Base-by-base conservation (phyloP, 2,329 filamentous ascomycete genomes). In the Chalaropsis thielavioides region DNA sequence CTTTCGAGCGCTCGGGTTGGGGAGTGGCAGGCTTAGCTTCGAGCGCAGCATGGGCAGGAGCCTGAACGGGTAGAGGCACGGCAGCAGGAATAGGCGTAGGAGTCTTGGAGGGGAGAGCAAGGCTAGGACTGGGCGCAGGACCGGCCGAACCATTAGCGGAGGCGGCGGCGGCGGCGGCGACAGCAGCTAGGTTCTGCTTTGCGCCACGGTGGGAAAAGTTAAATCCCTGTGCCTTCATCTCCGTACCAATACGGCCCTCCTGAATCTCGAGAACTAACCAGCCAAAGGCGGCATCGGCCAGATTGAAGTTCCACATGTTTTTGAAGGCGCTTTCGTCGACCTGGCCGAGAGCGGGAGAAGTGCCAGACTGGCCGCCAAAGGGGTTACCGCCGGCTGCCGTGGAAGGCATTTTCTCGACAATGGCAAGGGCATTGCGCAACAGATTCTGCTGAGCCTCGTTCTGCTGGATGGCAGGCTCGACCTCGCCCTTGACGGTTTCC, bases 291-390 rank as follows among this genome's bases (percentile, higher is more conserved):
- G 94, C 94, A 78, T 99, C 94, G 38, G 94, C 94, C 69, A 99
- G 77, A 75, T 97, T 97, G 78, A 99, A 99, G 76, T 99, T 99
- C 94, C 94, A 99, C 94, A 97, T 97, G 75, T 99, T 99, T 80
- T 99, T 99, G 83, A 99, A 99, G 1, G 94, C 94, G 71, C 92
- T 96, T 79, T 99, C 94, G 69, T 99, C 94, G 19, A 99, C 91
- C 72, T 95, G 89, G 40, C 94, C 94, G 62, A 90, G 86, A 66
- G 84, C 82, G 63, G 82, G 78, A 62, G 85, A 85, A 46, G 87
- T 88, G 61, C 85, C 84, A 63, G 86, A 83, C 38, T 90, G 89
- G 15, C 92, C 92, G 56, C 94, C 94, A 72, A 99, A 99, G 5
- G 94, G 94, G 74, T 97, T 97, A 24, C 94, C 94, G 64, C 94